A percentile compares a stretch with the other conserved stretches of the same genome.
phyloP scores from a whole-genome alignment of 345 rosid species.

The Arabidopsis suecica region DNA sequence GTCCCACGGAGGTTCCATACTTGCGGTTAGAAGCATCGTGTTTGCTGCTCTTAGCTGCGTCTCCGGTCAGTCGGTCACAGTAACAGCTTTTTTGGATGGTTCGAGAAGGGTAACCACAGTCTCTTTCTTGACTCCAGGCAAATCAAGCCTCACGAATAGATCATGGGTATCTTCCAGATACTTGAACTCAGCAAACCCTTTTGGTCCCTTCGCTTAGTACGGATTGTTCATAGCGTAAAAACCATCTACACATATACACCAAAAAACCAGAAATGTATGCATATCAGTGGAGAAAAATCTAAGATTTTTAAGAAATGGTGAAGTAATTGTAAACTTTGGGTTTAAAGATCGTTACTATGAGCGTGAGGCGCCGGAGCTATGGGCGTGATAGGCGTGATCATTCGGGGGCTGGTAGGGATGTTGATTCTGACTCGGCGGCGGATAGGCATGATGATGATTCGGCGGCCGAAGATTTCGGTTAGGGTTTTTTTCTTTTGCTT shows the following conservation, averaged over 20 bases:
- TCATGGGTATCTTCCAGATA: conserved; percentile 3
- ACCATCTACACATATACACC: not conserved
- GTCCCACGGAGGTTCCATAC: conserved; percentile 10
- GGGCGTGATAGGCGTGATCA: not conserved
- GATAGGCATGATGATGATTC: not conserved
- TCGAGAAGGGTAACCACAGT: not conserved
- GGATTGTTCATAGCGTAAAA: conserved; percentile 29
- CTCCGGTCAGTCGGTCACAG: not conserved
- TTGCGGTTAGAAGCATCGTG: conserved; percentile 14
- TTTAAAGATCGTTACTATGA: not conserved
- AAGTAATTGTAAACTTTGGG: not conserved
- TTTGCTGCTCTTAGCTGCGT: not conserved
- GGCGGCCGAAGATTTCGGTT: not conserved
- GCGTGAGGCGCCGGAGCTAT: not conserved
- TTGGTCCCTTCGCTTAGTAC: conserved; percentile 22
- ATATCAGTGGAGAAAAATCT: not conserved
- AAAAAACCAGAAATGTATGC: not conserved
- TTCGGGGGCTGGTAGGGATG: not conserved
- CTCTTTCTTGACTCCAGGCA: conserved; percentile 10
- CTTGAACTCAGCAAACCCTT: conserved; percentile 29
- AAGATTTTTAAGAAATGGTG: not conserved
- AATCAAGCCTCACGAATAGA: conserved; percentile 18
- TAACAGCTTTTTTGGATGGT: not conserved
- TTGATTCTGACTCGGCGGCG: too few species aligned
- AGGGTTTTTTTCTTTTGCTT: not conserved